Conservation (phyloP, 805 yeast genomes). For the Candida michaelii region DNA sequence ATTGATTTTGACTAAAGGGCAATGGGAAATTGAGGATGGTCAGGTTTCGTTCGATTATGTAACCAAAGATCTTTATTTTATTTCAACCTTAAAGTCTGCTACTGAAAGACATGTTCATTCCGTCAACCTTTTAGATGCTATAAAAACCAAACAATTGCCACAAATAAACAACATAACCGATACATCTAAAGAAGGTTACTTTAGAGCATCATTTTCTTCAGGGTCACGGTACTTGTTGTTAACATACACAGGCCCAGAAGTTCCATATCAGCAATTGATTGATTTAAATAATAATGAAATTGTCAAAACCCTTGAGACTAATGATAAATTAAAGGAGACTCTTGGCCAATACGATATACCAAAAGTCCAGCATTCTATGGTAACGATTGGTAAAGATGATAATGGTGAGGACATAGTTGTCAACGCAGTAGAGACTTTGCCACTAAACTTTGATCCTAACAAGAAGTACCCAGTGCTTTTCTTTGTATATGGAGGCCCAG, state of each 20-base stretch:
- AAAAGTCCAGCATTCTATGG: slow-evolving; percentile 46
- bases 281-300: slow-evolving; percentile 32
- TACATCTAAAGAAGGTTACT: slow-evolving; percentile 57
- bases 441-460: slow-evolving; percentile 62
- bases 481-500: slow-evolving; percentile 94
- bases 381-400: slow-evolving; percentile 52
- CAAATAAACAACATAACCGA: slow-evolving; percentile 40
- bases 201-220: slow-evolving; percentile 69
- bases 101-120: slow-evolving; percentile 82
- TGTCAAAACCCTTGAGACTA: slow-evolving; percentile 47
- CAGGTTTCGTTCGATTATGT: slow-evolving; percentile 59
- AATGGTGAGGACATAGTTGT: slow-evolving; percentile 47
- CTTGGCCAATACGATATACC: slow-evolving; percentile 59
- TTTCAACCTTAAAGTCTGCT: slow-evolving; percentile 75
- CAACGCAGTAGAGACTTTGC: slow-evolving; percentile 75
- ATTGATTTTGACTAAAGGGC: slow-evolving; percentile 60
- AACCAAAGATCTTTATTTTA: slow-evolving; percentile 53
- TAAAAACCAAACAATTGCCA: slow-evolving; percentile 44
- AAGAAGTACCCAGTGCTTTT: slow-evolving; percentile 82
- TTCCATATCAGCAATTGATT: slow-evolving; percentile 76
- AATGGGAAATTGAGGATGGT: slow-evolving; percentile 82
- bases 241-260: slow-evolving; percentile 72
- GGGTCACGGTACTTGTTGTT: slow-evolving; percentile 74
- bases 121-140: slow-evolving; percentile 48
- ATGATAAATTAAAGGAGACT: slow-evolving; percentile 39